Evolutionary conservation across 23 red algal species (phyloP), one percentile per base, ranked within the genome.

Genomic region (Gracilaria caudata): DNA sequence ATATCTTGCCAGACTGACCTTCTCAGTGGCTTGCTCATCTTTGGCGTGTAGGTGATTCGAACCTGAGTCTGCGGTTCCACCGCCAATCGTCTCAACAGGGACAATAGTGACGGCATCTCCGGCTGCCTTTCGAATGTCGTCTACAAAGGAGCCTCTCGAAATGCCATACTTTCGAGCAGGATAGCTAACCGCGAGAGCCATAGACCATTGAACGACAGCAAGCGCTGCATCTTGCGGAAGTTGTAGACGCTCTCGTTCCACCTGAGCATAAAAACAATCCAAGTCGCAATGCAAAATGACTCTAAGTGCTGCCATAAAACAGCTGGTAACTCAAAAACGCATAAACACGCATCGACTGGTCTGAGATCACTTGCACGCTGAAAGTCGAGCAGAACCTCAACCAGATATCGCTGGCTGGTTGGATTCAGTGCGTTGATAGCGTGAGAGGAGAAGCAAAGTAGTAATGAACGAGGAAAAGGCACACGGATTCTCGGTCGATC

Each of bases 201-300:
- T 79, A 16, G 66, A 61, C 97, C 97, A 99, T 45, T 99, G 97
- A 56, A 92, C 58, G 35, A 99, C 97, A 68, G 77, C 85, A 13
- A 99, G 64, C 1, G 97, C 82, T 17, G 83, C 78, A 33, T 93
- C 39, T 11, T 59, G 58, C 1, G 91, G 80, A 14, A 99, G 63
- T 25, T 57, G 56, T 2, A 95, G 84, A 65, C 97, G 97, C 38
- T 93, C 84, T 1, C 73, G 68, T 65, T 99, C 97, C 30, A 99
- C 92, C 33, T 95, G 93, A 25, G 97, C 97, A 84, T 99, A 99
- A 68, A 99, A 99, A 23, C 84, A 83, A 90, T 95, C 97, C 28
- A 95, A 51, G 84, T 99, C 97, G 51, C 94, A 64, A 77, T 92
- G 92, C 20, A 90, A 37, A 21, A 98, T 86, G 4, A 95, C 83